Conservation (phyloP, 305 asterid species). For the Rubia occidens region DNA sequence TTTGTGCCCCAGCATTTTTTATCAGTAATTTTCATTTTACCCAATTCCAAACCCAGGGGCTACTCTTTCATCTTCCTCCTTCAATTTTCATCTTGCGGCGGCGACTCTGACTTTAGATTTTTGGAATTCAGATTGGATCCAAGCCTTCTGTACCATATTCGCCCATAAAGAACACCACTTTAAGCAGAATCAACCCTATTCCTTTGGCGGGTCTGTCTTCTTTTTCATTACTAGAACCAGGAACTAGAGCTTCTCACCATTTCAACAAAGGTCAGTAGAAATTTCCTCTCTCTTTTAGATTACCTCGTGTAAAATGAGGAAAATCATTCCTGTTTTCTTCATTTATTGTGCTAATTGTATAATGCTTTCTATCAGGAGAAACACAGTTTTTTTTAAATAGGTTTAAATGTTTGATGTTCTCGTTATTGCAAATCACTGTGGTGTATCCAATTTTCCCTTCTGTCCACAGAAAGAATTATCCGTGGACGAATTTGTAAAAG, state of each 20-base stretch:
- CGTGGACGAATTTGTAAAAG: slow-evolving; percentile 18
- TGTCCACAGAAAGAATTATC: slow-evolving; percentile 34
- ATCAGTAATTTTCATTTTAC: no score
- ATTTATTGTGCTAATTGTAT: background rate
- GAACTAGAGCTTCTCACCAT: slow-evolving; percentile 17
- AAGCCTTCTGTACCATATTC: slow-evolving; percentile 24
- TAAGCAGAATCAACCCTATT: slow-evolving; percentile 28
- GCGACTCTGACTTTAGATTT: no score
- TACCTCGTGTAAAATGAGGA: background rate
- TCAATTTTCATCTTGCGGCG: no score
- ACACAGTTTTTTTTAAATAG: background rate
- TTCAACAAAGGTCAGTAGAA: slow-evolving; percentile 28
- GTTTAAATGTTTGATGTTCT: background rate
- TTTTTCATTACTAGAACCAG: slow-evolving; percentile 28
- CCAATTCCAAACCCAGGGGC: no score
- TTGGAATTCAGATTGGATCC: no score
- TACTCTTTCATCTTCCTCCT: no score
- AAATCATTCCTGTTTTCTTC: background rate
- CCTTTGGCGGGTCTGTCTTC: slow-evolving; percentile 24
- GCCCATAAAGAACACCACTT: slow-evolving; percentile 22
- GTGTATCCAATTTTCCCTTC: background rate
- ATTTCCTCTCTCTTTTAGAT: background rate
- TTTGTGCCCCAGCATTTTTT: no score
- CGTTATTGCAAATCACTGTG: background rate
- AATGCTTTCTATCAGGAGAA: background rate